Evolutionary conservation across 108 stramenopile species (phyloP), one percentile per base, ranked within the genome.

Genomic region (Skeletonema tropicum): DNA sequence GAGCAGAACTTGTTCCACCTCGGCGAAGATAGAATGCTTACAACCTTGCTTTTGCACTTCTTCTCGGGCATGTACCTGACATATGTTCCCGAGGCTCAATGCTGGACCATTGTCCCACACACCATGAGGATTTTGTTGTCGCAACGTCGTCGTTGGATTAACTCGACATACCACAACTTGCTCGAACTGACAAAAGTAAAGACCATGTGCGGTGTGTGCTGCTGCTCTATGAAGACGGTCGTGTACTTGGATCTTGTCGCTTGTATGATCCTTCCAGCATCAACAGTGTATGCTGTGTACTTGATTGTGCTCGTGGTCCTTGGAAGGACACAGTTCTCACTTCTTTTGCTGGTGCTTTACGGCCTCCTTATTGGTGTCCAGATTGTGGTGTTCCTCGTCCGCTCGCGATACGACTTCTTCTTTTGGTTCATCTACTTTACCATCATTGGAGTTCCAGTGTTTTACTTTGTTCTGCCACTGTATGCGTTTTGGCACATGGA

Each of bases 401-500:
- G 86, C 21, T 82, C 86, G 32, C 68, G 83, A 23, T 85, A 76
- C 32, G 86, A 85, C 68, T 82, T 82, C 66, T 55, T 87, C 32
- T 81, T 87, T 58, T 87, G 81, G 81, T 87, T 87, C 68, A 62
- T 79, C 35, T 87, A 71, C 67, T 80, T 80, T 57, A 73, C 68
- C 23, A 63, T 80, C 60, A 58, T 84, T 30, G 86, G 86, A 36
- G 76, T 85, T 25, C 84, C 87, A 13, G 74, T 88, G 30, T 88
- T 85, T 74, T 85, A 85, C 75, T 86, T 88, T 70, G 33, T 85
- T n/a, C 68, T 88, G 59, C 84, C 84, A 32, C 49, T 87, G 41
- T 87, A 87, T 48, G 77, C 84, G 15, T 87, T 87, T 60, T 79
- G 77, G 71, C 77, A 87, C 70, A 85, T 87, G 87, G 87, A 87